These are phyloP conservation scores for Podospora didyma DNA, from an alignment of 495 filamentous ascomycete genomes.

Conservation along the genomic window DNA sequence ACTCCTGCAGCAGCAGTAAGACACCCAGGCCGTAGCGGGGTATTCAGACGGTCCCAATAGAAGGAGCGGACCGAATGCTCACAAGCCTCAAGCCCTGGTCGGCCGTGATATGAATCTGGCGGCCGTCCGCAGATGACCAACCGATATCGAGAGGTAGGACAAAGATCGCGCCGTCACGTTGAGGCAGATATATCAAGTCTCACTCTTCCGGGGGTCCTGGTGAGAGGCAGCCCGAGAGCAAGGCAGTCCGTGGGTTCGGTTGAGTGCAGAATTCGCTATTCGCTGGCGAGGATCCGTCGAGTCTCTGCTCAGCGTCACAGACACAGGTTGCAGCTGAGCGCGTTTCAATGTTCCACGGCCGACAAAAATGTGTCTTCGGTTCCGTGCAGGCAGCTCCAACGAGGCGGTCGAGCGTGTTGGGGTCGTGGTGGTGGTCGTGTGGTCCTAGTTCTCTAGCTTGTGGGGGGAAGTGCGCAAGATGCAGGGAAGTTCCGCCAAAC, in stretches of 20 bases:
- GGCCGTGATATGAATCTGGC: not conserved
- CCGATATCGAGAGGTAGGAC: slow-evolving; percentile 27
- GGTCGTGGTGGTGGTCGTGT: not conserved
- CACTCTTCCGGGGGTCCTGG: slow-evolving; percentile 13
- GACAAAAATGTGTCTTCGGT: slow-evolving; percentile 26
- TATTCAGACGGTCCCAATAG: not conserved
- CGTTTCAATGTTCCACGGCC: slow-evolving; percentile 18
- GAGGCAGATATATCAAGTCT: slow-evolving; percentile 20
- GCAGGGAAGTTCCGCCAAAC: too few species aligned
- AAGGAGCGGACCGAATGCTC: not conserved
- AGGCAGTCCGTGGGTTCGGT: slow-evolving; percentile 8
- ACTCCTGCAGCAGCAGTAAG: slow-evolving; percentile 15
- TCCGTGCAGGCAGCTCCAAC: slow-evolving; percentile 17
- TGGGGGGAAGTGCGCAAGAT: too few species aligned
- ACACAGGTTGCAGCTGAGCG: slow-evolving; percentile 12
- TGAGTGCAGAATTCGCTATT: slow-evolving; percentile 15
- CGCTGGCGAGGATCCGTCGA: slow-evolving; percentile 5
- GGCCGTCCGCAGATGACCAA: slow-evolving; percentile 9
- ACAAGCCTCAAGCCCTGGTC: not conserved
- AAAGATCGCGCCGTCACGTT: slow-evolving; percentile 42
- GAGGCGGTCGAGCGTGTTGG: not conserved
- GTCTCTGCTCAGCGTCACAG: slow-evolving; percentile 6
- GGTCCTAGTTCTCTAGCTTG: not conserved
- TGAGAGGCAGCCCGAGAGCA: not conserved
- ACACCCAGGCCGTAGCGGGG: slow-evolving; percentile 31